Evolutionary conservation across 2,329 filamentous ascomycete genomes (phyloP).

Genomic region (Periconia macrospinosa): DNA sequence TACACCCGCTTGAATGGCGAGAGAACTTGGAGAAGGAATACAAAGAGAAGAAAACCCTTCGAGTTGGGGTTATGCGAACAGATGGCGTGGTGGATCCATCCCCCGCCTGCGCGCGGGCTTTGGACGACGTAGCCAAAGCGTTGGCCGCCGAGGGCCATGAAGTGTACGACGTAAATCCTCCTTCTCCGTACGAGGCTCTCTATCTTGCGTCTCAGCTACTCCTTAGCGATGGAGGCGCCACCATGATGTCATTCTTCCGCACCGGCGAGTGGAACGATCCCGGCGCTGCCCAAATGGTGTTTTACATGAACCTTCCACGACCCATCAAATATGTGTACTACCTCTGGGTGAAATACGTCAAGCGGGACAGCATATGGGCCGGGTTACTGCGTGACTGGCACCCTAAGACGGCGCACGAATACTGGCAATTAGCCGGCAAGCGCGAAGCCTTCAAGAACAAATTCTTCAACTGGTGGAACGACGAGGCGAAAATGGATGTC

Average conservation of each 20-base stretch:
- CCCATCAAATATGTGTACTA: conserved; percentile 84
- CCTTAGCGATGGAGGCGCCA: conserved; percentile 80
- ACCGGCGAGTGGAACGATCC: conserved; percentile 77
- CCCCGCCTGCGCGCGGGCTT: conserved; percentile 77
- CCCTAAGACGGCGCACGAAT: conserved; percentile 72
- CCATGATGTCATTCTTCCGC: conserved; percentile 75
- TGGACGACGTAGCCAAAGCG: conserved; percentile 71
- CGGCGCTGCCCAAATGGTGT: conserved; percentile 74
- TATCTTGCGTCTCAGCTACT: conserved; percentile 77
- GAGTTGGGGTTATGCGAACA: conserved; percentile 75
- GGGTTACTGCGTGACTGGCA: conserved; percentile 73
- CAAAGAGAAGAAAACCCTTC: conserved; percentile 63
- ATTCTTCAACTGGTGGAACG: conserved; percentile 87
- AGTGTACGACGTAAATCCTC: conserved; percentile 66
- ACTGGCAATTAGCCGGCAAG: conserved; percentile 78
- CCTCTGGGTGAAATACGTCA: conserved; percentile 84
- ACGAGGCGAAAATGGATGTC: conserved; percentile 68
- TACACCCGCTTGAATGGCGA: conserved; percentile 84
- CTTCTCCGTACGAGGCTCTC: conserved; percentile 72
- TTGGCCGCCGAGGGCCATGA: conserved; percentile 74
- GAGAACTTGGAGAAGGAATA: conserved; percentile 62
- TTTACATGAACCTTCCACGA: conserved; percentile 71
- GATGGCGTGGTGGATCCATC: conserved; percentile 84
- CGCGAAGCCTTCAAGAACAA: conserved; percentile 75
- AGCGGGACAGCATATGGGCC: conserved; percentile 75